Base-by-base conservation (phyloP, 192 early-diverging fungal species). In the Entomortierella beljakovae region DNA sequence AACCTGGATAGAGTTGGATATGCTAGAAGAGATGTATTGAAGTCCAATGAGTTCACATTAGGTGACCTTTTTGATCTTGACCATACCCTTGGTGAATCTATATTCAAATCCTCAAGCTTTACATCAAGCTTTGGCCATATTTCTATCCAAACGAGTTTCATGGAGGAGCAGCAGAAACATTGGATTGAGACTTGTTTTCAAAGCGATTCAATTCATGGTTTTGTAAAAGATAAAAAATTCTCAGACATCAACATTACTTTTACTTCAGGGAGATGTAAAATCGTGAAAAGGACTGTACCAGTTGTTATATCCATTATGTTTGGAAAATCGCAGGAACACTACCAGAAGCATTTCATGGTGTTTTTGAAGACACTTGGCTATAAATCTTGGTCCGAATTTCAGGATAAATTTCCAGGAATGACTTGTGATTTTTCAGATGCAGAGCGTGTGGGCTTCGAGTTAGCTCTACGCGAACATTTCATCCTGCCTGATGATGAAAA, bases 341-440 rank as follows among this genome's bases (percentile, higher is more conserved):
- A 70, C 25, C 23, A 43, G 23, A 23, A 2, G 3, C 59, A 70
- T 38, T 70, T 70, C 52, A 26, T 40, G 8, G 68, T 54, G 1
- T 51, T 70, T n/a, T 25, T 70, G 16, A 10, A 25, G 37, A 55
- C 59, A 0, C 13, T 70, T 6, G 35, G 37, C 0, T 55, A 56
- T 16, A 60, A 51, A 31, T 54, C 68, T 2, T 70, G 51, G 49
- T 6, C 52, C 0, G 58, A 70, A 15, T 70, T 70, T 26, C 3
- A 3, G 1, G 59, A 53, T 18, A 3, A 43, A 1, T 61, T 70
- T 29, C 26, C 50, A 6, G 68, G 68, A n/a, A 70, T 61, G 51
- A 70, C 68, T 2, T 70, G 58, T 25, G 58, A 61, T 43, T 61
- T 70, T 40, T 70, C 68, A n/a, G 68, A 70, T 37, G 59, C 68